Conservation (phyloP, 1,284 basidiomycete genomes). For the Heterobasidion occidentale region DNA sequence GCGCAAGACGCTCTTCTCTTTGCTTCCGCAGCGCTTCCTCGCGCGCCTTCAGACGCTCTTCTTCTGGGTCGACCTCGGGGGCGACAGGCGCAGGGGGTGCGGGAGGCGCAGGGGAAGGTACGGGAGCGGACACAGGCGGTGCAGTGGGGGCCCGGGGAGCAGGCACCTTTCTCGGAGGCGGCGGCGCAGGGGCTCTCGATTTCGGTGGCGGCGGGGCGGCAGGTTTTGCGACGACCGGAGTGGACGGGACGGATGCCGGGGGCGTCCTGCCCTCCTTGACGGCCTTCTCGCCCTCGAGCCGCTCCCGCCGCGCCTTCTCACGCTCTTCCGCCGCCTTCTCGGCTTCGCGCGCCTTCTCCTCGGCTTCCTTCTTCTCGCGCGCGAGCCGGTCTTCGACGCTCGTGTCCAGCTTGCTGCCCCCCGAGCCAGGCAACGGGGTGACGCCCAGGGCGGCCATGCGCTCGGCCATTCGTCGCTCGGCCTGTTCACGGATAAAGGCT, state of each 20-base stretch:
- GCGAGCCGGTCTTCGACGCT: constrained; percentile 77
- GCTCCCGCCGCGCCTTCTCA: constrained; percentile 59
- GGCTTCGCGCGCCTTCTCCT: constrained; percentile 68
- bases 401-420: constrained; percentile 54
- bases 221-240: constrained; percentile 17
- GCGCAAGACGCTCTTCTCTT: constrained; percentile 55
- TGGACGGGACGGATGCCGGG: constrained; percentile 21
- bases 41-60: constrained; percentile 50
- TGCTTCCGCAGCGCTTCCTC: constrained; percentile 63
- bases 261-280: constrained; percentile 36
- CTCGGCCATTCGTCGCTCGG: constrained; percentile 78
- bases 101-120: constrained; percentile 22
- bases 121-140: constrained; percentile 19
- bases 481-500: constrained; percentile 78
- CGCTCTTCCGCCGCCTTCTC: constrained; percentile 76
- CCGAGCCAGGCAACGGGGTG: constrained; percentile 43
- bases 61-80: constrained; percentile 52
- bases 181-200: constrained; percentile 38
- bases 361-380: constrained; percentile 80
- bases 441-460: constrained; percentile 85
- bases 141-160: constrained; percentile 25
- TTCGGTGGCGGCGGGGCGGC: constrained; percentile 18
- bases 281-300: constrained; percentile 62
- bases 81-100: constrained; percentile 24
- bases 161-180: constrained; percentile 22